Evolutionary conservation across 1,284 basidiomycete species (phyloP).

Genomic region (Cerioporus squamosus): DNA sequence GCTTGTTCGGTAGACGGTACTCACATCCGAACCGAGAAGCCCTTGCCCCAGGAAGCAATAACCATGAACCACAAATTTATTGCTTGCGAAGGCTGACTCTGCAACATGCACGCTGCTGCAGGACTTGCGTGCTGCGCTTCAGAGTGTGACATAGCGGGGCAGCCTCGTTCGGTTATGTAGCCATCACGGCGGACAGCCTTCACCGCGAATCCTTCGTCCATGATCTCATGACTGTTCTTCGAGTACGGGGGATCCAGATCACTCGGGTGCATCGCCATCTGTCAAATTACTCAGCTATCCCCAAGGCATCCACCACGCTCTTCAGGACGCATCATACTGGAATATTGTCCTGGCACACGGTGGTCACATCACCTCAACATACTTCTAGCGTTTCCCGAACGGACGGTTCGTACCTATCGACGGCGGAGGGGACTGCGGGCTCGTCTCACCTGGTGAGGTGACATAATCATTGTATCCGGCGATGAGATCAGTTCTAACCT

Average conservation of each 20-base stretch:
- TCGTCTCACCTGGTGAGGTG: too few species aligned
- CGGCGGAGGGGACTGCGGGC: too few species aligned
- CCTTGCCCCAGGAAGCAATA: slow-evolving; percentile 10
- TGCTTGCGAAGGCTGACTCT: slow-evolving; percentile 1
- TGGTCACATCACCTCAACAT: slow-evolving; percentile 4
- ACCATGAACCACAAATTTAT: background rate
- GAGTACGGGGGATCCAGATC: slow-evolving; percentile 11
- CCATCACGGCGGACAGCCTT: slow-evolving; percentile 22
- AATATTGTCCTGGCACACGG: background rate
- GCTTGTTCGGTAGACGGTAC: slow-evolving; percentile 5
- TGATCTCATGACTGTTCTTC: slow-evolving; percentile 22
- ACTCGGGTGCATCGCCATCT: slow-evolving; percentile 19
- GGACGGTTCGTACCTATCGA: background rate
- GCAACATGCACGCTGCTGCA: background rate
- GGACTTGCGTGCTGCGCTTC: slow-evolving; percentile 19
- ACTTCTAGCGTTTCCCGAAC: background rate
- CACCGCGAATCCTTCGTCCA: slow-evolving; percentile 22
- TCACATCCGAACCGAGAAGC: slow-evolving; percentile 18
- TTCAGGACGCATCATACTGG: background rate
- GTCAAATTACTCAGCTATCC: slow-evolving; percentile 15
- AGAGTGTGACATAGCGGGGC: slow-evolving; percentile 7
- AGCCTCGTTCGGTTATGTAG: slow-evolving; percentile 9
- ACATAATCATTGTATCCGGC: too few species aligned
- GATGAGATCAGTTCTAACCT: too few species aligned
- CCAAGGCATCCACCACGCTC: slow-evolving; percentile 1